These are phyloP conservation scores for Diaporthe velutina DNA, from an alignment of 2,329 filamentous ascomycete genomes.

Conservation along the genomic window DNA sequence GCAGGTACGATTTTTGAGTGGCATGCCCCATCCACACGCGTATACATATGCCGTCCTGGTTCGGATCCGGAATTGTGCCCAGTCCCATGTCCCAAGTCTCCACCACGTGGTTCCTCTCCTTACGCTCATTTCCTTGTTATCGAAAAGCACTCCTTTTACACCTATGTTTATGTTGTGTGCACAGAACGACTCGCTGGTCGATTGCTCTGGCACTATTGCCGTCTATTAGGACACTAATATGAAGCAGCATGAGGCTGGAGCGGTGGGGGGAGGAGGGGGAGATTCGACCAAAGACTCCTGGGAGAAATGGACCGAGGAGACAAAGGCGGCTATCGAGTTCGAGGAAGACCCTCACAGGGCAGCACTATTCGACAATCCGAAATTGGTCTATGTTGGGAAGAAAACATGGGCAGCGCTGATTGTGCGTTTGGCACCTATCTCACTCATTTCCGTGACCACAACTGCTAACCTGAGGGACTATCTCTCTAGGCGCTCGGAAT, in stretches of 20 bases:
- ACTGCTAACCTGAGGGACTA: background rate
- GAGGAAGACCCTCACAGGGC: constrained; percentile 30
- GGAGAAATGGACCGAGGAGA: constrained; percentile 34
- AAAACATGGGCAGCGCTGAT: constrained; percentile 30
- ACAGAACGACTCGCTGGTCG: constrained; percentile 16
- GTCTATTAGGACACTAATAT: constrained; percentile 1
- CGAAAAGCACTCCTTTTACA: background rate
- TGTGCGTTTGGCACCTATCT: background rate
- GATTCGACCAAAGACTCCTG: background rate
- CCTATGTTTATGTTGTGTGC: background rate
- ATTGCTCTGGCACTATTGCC: constrained; percentile 3
- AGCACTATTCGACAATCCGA: constrained; percentile 8
- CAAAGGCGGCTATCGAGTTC: constrained; percentile 33
- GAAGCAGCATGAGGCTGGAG: constrained; percentile 22
- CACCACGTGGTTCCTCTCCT: constrained; percentile 5
- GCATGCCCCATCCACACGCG: no score
- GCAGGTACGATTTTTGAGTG: background rate
- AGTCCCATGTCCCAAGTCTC: background rate
- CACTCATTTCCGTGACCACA: background rate
- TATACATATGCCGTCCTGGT: constrained; percentile 4
- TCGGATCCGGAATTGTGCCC: no score
- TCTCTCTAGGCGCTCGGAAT: constrained; percentile 11
- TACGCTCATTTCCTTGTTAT: background rate
- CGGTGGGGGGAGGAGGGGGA: background rate
- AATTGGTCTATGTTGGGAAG: constrained; percentile 26